Evolutionary conservation across 225 moss, liverwort and hornwort genomes (phyloP), one percentile per base, ranked within the genome.

Genomic region (Rhytidiadelphus loreus): DNA sequence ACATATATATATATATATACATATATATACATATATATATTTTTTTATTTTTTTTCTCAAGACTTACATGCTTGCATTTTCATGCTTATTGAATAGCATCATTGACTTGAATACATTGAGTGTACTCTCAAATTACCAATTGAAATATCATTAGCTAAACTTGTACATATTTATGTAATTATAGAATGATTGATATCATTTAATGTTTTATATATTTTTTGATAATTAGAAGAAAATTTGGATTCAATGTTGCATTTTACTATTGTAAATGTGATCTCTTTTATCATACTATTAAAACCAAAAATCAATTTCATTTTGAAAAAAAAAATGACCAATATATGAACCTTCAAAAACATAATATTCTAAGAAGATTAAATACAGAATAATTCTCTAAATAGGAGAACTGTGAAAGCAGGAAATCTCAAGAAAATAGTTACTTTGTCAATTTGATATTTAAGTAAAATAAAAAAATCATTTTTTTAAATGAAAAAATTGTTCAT

Each of bases 321-420:
- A 39, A 17, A 18, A 17, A 0, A 29, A 1, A 18, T 73, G 10
- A 1, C 10, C 1, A 72, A 6, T 16, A 46, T 29, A 4, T 6
- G 6, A 0, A 29, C 29, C 73, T 0, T 73, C 6, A 6, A 46
- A 29, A 46, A 3, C 0, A 18, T 11, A 46, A 4, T 29, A 18
- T 44, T 0, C 6, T 73, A 4, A 17, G 2, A 46, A 17, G 3
- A 46, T 18, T 18, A 73, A 10, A 17, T 3, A 2, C 6, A 28
- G 10, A 44, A 10, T 3, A 28, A 29, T 44, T 44, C 1, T 44
- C 3, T 3, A 6, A 73, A 4, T 29, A 16, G 11, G 7, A 30
- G 0, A 73, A 74, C 4, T 0, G 48, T 0, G 0, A 20, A 74
- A 48, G 12, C 1, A 2, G 1, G 0, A 30, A 30, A 48, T 12